Conservation (phyloP, 192 early-diverging fungal genomes). For the Spinellus fusiger region DNA sequence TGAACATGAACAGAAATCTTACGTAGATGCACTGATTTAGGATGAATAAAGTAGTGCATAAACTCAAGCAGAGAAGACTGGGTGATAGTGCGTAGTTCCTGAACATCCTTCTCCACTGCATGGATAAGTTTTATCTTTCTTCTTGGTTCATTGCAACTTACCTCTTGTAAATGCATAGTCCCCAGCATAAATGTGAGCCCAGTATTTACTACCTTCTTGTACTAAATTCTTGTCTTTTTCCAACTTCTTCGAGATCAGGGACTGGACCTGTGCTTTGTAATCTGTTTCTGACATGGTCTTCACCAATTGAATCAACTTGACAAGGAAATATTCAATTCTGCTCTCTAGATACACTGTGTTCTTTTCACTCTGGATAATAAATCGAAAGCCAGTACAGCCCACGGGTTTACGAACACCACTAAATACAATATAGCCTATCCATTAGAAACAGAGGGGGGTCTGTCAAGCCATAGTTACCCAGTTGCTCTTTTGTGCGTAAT, state of each 20-base stretch:
- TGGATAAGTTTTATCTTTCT: no score
- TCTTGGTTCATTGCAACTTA: no score
- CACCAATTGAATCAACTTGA: slow-evolving; percentile 38
- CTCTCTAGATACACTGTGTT: slow-evolving; percentile 74
- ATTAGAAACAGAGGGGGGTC: no score
- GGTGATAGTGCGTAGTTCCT: slow-evolving; percentile 40
- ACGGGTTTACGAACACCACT: slow-evolving; percentile 64
- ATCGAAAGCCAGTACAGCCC: slow-evolving; percentile 66
- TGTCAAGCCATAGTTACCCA: slow-evolving; percentile 56
- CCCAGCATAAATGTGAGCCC: slow-evolving; percentile 64
- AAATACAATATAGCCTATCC: slow-evolving; percentile 70
- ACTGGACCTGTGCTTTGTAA: slow-evolving; percentile 68
- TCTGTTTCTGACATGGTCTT: slow-evolving; percentile 61
- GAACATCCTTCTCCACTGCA: slow-evolving; percentile 54
- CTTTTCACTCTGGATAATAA: slow-evolving; percentile 83
- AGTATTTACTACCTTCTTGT: slow-evolving; percentile 68
- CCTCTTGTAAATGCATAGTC: slow-evolving; percentile 83
- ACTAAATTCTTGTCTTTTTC: slow-evolving; percentile 84
- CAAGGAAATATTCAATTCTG: slow-evolving; percentile 76
- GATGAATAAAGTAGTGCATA: slow-evolving; percentile 49
- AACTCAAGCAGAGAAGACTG: slow-evolving; percentile 51
- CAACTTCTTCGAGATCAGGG: slow-evolving; percentile 59
- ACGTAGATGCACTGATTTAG: slow-evolving; percentile 37
- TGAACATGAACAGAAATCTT: slow-evolving; percentile 63
- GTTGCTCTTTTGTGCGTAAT: slow-evolving; percentile 85